Conservation (phyloP, 495 filamentous ascomycete species). For the Penicillium cataractarum region DNA sequence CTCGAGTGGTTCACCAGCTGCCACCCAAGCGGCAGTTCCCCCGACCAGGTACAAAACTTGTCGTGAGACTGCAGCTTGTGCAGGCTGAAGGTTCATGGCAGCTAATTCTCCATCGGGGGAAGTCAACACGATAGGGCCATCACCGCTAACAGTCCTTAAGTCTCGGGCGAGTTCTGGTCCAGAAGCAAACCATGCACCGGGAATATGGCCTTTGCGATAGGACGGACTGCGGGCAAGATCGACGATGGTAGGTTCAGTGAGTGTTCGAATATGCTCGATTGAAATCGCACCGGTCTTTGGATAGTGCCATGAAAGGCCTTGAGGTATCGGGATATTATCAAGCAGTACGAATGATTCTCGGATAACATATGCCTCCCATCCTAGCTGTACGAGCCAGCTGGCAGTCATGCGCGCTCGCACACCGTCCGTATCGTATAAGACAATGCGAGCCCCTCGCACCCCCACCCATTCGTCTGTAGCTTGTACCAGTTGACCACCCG, state of each 20-base stretch:
- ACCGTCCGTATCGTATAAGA: conserved; percentile 32
- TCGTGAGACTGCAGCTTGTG: conserved; percentile 7
- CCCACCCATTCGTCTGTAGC: conserved; percentile 35
- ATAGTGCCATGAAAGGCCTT: conserved; percentile 7
- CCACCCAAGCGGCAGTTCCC: conserved; percentile 30
- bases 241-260: conserved; percentile 19
- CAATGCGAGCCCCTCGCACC: conserved; percentile 29
- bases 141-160: conserved; percentile 8
- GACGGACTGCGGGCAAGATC: conserved; percentile 32
- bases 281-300: conserved; percentile 11
- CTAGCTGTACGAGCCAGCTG: conserved; percentile 32
- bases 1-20: conserved; percentile 22
- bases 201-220: conserved; percentile 32
- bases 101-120: conserved; percentile 38
- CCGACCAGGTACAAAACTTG: conserved; percentile 22
- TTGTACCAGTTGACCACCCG: conserved; percentile 34
- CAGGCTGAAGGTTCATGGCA: conserved; percentile 39
- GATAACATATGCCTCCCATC: conserved; percentile 33
- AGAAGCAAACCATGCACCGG: conserved; percentile 32
- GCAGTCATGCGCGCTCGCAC: conserved; percentile 32
- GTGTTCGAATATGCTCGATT: conserved; percentile 6
- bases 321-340: background rate
- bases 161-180: conserved; percentile 30
- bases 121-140: conserved; percentile 31
- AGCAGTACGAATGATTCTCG: conserved; percentile 10